Percentiles rank a stretch among this genome's conserved stretches.
Conservation (phyloP, 768 basidiomycete genomes). For the Cystobasidium onofrii region DNA sequence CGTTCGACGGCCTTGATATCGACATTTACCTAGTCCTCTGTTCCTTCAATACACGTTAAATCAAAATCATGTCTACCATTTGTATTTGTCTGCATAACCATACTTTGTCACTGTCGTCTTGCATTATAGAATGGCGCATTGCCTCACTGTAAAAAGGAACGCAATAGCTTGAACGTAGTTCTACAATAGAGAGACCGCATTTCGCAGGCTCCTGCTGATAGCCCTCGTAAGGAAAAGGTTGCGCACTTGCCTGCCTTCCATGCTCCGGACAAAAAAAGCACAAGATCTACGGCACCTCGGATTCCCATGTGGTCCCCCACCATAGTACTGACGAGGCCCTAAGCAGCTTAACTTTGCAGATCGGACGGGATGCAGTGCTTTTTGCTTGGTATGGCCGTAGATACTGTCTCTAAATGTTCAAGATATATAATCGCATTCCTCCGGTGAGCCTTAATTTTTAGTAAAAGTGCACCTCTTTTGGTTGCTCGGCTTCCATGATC, state of each 20-base stretch:
- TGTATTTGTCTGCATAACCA: background rate
- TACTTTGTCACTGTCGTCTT: background rate
- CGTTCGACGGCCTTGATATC: no score
- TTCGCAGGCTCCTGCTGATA: no score
- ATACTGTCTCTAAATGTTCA: background rate
- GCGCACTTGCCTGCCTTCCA: no score
- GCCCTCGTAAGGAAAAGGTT: no score
- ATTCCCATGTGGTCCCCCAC: background rate
- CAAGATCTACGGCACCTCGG: background rate
- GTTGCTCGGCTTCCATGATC: no score
- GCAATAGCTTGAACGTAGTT: background rate
- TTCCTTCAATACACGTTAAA: background rate
- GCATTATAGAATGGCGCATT: background rate
- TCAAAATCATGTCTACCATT: background rate
- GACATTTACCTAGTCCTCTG: no score
- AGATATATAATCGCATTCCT: no score
- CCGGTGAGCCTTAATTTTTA: no score
- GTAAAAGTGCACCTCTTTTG: no score
- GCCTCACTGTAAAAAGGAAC: background rate
- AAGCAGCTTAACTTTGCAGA: constrained; percentile 1
- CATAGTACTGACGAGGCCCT: background rate
- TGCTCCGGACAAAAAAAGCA: no score
- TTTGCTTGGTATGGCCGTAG: constrained; percentile 1
- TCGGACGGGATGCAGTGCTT: background rate
- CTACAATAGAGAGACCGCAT: no score